A percentile compares a stretch with the other conserved stretches of the same genome.
Evolutionary conservation across 306 rosid genomes (phyloP).

Genomic region (Benincasa hispida): DNA sequence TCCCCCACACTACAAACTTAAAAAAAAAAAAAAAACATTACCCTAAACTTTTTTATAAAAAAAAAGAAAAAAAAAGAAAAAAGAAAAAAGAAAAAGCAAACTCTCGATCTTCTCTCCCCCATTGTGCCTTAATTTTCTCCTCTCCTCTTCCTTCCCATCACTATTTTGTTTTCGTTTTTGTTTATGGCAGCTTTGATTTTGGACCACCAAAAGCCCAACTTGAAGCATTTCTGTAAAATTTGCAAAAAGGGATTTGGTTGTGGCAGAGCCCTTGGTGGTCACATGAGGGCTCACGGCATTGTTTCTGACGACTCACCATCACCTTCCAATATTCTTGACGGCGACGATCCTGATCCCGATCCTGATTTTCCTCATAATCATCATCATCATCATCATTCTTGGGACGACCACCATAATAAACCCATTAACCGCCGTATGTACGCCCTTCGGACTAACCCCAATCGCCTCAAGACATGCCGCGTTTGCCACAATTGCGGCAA

Average conservation of each 20-base stretch:
- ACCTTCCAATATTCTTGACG: constrained; percentile 28
- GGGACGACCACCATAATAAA: constrained; percentile 7
- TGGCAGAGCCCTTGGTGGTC: constrained; percentile 94
- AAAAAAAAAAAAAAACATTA: no score
- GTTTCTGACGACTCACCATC: constrained; percentile 26
- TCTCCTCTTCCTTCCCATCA: background rate
- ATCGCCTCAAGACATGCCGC: constrained; percentile 60
- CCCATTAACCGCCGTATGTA: constrained; percentile 65
- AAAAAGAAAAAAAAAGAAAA: no score
- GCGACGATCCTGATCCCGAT: constrained; percentile 20
- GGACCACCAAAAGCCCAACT: constrained; percentile 47
- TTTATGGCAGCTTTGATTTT: constrained; percentile 51
- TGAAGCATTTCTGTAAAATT: constrained; percentile 78
- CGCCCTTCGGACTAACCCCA: constrained; percentile 74
- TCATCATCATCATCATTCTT: no score
- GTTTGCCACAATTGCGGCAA: constrained; percentile 77
- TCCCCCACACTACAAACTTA: no score
- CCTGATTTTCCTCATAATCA: no score
- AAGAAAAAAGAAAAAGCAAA: no score
- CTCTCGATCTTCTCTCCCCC: background rate
- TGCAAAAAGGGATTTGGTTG: constrained; percentile 89
- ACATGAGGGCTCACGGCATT: constrained; percentile 97
- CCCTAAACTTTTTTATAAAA: no score
- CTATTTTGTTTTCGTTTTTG: no score
- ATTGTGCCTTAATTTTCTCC: constrained; percentile 3